Evolutionary conservation across 2,329 filamentous ascomycete species (phyloP).

Genomic region (Colletotrichum sp.): DNA sequence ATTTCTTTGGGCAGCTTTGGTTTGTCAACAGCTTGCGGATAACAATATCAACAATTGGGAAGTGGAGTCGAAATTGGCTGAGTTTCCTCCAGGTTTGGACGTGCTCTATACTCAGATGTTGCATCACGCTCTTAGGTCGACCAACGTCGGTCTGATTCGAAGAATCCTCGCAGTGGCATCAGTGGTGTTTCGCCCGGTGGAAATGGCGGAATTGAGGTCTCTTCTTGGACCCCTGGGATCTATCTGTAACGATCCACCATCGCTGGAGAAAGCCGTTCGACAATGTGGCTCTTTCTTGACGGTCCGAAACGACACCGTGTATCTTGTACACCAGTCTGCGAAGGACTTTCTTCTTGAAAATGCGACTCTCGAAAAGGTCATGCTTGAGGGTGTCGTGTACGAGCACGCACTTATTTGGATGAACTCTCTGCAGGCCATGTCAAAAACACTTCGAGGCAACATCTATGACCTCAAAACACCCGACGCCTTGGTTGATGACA

Average conservation of each 20-base stretch:
- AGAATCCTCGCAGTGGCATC: slow-evolving; percentile 36
- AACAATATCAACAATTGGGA: not conserved
- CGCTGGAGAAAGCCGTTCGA: not conserved
- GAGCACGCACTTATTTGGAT: slow-evolving; percentile 35
- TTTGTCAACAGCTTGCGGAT: slow-evolving; percentile 20
- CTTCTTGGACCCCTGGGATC: slow-evolving; percentile 21
- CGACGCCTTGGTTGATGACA: not conserved
- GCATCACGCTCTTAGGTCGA: slow-evolving; percentile 29
- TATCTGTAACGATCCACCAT: not conserved
- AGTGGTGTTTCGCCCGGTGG: slow-evolving; percentile 35
- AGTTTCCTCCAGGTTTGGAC: slow-evolving; percentile 39
- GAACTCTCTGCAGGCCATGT: slow-evolving; percentile 36
- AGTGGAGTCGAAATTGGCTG: not conserved
- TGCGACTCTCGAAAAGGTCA: slow-evolving; percentile 24
- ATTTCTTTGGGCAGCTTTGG: slow-evolving; percentile 41
- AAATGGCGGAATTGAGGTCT: slow-evolving; percentile 33
- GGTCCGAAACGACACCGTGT: slow-evolving; percentile 28
- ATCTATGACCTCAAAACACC: slow-evolving; percentile 33
- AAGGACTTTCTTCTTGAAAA: slow-evolving; percentile 41
- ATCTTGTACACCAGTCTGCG: slow-evolving; percentile 48
- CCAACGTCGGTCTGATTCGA: slow-evolving; percentile 32
- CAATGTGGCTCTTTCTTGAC: slow-evolving; percentile 29
- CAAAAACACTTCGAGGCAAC: slow-evolving; percentile 32
- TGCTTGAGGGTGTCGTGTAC: slow-evolving; percentile 28
- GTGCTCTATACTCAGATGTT: slow-evolving; percentile 44